Evolutionary conservation across 306 rosid species (phyloP), one percentile per base, ranked within the genome.

Genomic region (Calophaca sinica): DNA sequence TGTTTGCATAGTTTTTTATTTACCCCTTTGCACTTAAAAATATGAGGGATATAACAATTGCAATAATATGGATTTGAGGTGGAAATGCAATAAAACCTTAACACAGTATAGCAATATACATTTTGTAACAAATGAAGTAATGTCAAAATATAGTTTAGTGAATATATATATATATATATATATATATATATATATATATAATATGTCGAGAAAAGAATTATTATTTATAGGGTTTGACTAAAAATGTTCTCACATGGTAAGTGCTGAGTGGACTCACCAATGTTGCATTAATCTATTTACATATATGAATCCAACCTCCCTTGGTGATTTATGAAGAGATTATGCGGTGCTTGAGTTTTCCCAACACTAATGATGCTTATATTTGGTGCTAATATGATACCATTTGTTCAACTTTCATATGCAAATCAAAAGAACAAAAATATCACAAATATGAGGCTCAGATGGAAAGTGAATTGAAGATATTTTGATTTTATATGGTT

Each of bases 391-490:
- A 76, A 64, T 5, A 29, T 64, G 50, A 65, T 38, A 38, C 28
- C 45, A 71, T 38, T 29, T 63, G 4, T 62, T 48, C 15, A 28
- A 33, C 45, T 45, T 45, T 36, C 6, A 26, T 57, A 51, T 20
- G 9, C 36, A 72, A 63, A 44, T 62, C 31, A 72, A 45, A 53
- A 5, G 20, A 0, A 54, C 33, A 42, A 39, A 29, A 45, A 49
- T 53, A 61, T 68, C 48, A 69, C 35, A 52, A 76, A 58, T 13
- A 12, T 66, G 46, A 66, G 86, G 82, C 68, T 68, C 12, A 32
- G 35, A 72, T 77, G 51, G 73, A 78, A 78, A 82, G 79, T 58
- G 39, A 46, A 67, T 14, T 66, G 15, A 11, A 57, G 70, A 70
- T 55, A 70, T 75, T 75, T 42, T 81, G 4, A 73, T 60, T 73